Evolutionary conservation across 2,329 filamentous ascomycete species (phyloP).

Genomic region (Calycina marina): DNA sequence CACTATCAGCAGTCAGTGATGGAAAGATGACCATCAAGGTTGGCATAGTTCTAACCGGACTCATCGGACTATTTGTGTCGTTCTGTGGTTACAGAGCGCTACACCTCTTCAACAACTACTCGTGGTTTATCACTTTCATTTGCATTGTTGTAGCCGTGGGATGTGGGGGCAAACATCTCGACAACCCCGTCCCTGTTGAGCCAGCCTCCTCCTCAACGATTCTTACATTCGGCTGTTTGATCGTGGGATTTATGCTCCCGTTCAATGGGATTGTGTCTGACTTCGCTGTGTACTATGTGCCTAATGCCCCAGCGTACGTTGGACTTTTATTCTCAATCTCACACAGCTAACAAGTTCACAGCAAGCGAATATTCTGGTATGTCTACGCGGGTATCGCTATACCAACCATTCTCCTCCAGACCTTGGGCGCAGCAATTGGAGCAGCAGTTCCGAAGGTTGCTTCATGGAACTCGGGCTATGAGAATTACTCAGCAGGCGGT

Average conservation of each 20-base stretch:
- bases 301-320: slow-evolving; percentile 34
- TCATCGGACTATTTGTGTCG: slow-evolving; percentile 42
- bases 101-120: slow-evolving; percentile 42
- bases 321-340: background rate
- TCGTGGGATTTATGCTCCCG: slow-evolving; percentile 49
- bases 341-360: slow-evolving; percentile 3
- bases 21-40: slow-evolving; percentile 35
- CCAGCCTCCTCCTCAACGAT: slow-evolving; percentile 28
- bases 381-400: slow-evolving; percentile 39
- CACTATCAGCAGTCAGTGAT: slow-evolving; percentile 36
- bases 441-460: slow-evolving; percentile 40
- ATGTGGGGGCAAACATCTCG: slow-evolving; percentile 35
- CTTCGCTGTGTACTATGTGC: slow-evolving; percentile 45
- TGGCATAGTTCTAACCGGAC: slow-evolving; percentile 45
- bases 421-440: slow-evolving; percentile 46
- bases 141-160: slow-evolving; percentile 39
- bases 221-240: slow-evolving; percentile 42
- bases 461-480: slow-evolving; percentile 37
- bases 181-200: slow-evolving; percentile 29
- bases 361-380: slow-evolving; percentile 34
- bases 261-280: slow-evolving; percentile 45
- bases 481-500: slow-evolving; percentile 38
- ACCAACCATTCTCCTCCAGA: slow-evolving; percentile 45
- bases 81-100: slow-evolving; percentile 45
- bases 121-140: slow-evolving; percentile 40